phyloP scores from a whole-genome alignment of 1,139 yeast species.

The Yarrowia galli region DNA sequence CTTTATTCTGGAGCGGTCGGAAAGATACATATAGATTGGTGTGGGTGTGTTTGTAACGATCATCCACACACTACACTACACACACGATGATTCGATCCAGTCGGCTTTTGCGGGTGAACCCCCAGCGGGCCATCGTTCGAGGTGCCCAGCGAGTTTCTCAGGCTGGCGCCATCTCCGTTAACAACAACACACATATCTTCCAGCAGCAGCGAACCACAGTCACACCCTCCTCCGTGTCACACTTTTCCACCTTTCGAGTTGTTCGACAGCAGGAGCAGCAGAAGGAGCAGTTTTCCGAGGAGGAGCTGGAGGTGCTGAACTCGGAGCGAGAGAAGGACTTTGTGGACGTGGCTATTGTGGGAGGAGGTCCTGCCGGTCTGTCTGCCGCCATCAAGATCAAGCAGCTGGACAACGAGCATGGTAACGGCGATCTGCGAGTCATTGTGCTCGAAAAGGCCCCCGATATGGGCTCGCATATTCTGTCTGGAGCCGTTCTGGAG shows the following conservation, averaged over 20 bases:
- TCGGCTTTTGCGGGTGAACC: conserved; percentile 28
- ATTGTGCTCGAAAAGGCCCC: conserved; percentile 91
- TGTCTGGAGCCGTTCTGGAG: conserved; percentile 93
- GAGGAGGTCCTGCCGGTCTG: conserved; percentile 97
- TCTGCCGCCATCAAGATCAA: conserved; percentile 91
- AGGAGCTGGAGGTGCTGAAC: conserved; percentile 39
- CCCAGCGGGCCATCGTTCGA: conserved; percentile 13
- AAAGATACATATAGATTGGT: neutral
- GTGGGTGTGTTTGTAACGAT: neutral
- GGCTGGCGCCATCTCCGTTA: neutral
- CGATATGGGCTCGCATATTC: conserved; percentile 86
- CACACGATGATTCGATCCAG: conserved; percentile 18
- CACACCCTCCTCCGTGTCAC: neutral
- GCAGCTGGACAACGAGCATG: conserved; percentile 77
- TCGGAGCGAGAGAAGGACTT: conserved; percentile 80
- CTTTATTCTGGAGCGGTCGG: neutral
- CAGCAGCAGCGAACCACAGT: neutral
- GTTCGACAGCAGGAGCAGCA: conserved; percentile 6
- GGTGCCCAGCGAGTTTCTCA: neutral
- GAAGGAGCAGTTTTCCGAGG: conserved; percentile 25
- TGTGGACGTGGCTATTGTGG: conserved; percentile 94
- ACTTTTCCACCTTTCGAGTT: conserved; percentile 7
- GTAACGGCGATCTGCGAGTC: conserved; percentile 75
- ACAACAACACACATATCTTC: neutral
- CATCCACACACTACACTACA: neutral